Percentiles rank a stretch among this genome's conserved stretches.
Evolutionary conservation across 345 rosid genomes (phyloP).

Genomic region (Aquilaria yunnanensis): DNA sequence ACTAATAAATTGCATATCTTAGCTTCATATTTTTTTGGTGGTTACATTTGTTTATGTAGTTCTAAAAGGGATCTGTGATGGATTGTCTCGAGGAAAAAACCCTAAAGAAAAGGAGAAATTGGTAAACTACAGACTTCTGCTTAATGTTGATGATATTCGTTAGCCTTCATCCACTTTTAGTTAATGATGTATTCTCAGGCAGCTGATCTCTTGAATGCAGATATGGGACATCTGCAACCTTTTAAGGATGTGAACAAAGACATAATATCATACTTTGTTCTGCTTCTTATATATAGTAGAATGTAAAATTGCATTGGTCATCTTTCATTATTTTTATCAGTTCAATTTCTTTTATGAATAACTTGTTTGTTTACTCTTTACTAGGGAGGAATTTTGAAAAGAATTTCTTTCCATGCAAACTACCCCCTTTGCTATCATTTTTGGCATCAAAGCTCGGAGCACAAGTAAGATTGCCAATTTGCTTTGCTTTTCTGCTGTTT

Average conservation of each 20-base stretch:
- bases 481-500: not conserved
- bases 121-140: conserved; percentile 26
- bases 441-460: conserved; percentile 27
- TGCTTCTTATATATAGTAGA: conserved; percentile 89
- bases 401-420: conserved; percentile 93
- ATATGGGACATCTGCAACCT: conserved; percentile 59
- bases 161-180: not conserved
- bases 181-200: conserved; percentile 29
- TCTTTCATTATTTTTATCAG: not conserved
- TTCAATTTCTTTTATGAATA: not conserved
- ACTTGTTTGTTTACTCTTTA: conserved; percentile 1
- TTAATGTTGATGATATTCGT: not conserved
- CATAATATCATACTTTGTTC: conserved; percentile 73
- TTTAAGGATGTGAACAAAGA: conserved; percentile 58
- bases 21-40: not conserved
- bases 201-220: conserved; percentile 39
- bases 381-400: conserved; percentile 84
- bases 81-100: conserved; percentile 71
- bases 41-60: conserved; percentile 31
- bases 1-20: not conserved
- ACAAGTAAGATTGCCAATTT: conserved; percentile 43
- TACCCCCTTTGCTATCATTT: conserved; percentile 72
- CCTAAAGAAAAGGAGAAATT: conserved; percentile 64
- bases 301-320: conserved; percentile 37
- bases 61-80: conserved; percentile 73